These are phyloP conservation scores for Gossypium davidsonii DNA, from an alignment of 441 rosid species.

Conservation along the genomic window DNA sequence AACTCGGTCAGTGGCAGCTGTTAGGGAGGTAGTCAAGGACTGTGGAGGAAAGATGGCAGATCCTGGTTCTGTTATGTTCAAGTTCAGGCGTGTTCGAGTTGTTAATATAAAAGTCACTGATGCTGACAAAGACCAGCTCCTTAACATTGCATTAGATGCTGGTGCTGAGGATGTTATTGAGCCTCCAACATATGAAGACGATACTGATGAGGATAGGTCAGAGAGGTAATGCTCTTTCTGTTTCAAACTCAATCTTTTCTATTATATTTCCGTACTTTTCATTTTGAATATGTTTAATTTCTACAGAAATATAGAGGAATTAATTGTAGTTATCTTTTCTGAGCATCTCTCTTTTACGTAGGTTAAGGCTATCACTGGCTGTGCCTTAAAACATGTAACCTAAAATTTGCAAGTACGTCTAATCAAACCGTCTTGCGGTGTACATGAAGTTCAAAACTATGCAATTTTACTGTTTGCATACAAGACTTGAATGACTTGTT, in stretches of 20 bases:
- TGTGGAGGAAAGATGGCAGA: slow-evolving; percentile 92
- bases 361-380: not conserved
- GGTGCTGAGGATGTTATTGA: slow-evolving; percentile 97
- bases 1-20: slow-evolving; percentile 75
- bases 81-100: slow-evolving; percentile 70
- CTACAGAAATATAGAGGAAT: not conserved
- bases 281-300: not conserved
- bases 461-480: not conserved
- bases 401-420: not conserved
- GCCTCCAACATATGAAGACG: slow-evolving; percentile 64
- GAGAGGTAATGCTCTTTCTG: slow-evolving; percentile 40
- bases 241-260: not conserved
- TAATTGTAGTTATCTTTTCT: not conserved
- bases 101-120: slow-evolving; percentile 67
- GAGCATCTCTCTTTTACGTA: too few relatives aligned
- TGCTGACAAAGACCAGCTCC: slow-evolving; percentile 78
- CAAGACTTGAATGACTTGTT: not conserved
- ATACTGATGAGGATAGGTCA: slow-evolving; percentile 57
- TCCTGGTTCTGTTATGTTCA: slow-evolving; percentile 85
- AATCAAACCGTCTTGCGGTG: not conserved
- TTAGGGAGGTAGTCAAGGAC: slow-evolving; percentile 76
- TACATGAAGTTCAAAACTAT: not conserved
- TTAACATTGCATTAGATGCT: slow-evolving; percentile 66
- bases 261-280: not conserved
- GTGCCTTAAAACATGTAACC: not conserved